These are phyloP conservation scores for Candida khao-thaluensis DNA, from an alignment of 805 yeast genomes.

Conservation along the genomic window DNA sequence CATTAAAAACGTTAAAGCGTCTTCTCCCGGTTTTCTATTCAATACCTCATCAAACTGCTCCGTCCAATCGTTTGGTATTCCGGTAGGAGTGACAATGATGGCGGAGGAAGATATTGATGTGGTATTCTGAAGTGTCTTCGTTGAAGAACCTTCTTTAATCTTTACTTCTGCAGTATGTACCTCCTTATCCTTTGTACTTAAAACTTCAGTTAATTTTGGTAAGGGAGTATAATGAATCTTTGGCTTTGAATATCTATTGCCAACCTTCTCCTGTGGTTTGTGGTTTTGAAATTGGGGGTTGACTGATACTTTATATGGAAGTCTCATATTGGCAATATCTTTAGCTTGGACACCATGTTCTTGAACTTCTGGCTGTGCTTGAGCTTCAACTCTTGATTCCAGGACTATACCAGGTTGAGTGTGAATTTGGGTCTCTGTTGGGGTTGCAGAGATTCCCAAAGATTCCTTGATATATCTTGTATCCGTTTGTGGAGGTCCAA, in stretches of 20 bases:
- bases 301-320: constrained; percentile 22
- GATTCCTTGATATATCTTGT: too few relatives aligned
- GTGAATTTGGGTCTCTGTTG: not conserved
- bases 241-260: constrained; percentile 19
- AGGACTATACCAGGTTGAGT: not conserved
- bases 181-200: not conserved
- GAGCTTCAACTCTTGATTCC: not conserved
- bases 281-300: constrained; percentile 25
- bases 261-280: constrained; percentile 4
- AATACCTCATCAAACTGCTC: not conserved
- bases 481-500: too few relatives aligned
- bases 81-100: not conserved
- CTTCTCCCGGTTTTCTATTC: constrained; percentile 11
- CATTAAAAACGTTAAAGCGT: constrained; percentile 9
- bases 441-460: not conserved
- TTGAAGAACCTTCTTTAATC: not conserved
- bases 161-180: not conserved
- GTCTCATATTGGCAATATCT: constrained; percentile 20
- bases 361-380: not conserved
- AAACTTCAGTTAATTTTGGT: too few relatives aligned
- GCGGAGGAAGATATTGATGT: not conserved
- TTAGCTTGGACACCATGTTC: constrained; percentile 8
- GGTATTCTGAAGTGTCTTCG: not conserved
- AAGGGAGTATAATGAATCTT: constrained; percentile 10
- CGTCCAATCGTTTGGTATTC: not conserved